Evolutionary conservation across 2,329 filamentous ascomycete genomes (phyloP).

Genomic region (Diaporthe ampelina): DNA sequence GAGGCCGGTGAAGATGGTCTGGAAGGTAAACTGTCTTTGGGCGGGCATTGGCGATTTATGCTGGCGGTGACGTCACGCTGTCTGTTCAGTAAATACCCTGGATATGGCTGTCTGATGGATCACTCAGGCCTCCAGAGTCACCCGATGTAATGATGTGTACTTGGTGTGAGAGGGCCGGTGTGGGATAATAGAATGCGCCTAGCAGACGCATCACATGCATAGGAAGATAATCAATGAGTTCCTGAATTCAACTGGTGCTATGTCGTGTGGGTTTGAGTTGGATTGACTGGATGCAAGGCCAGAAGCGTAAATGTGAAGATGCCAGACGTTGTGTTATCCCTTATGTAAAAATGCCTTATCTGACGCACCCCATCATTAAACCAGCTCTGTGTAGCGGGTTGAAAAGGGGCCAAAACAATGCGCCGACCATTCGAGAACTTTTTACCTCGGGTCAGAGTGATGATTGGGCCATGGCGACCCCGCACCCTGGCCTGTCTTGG

Average conservation of each 20-base stretch:
- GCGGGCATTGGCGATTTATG: constrained; percentile 17
- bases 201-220: neutral
- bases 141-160: neutral
- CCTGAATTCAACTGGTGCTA: neutral
- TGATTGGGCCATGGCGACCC: neutral
- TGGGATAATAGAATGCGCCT: neutral
- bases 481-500: constrained; percentile 3
- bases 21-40: neutral
- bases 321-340: neutral
- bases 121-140: neutral
- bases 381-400: too few relatives aligned
- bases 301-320: neutral
- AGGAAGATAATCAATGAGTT: neutral
- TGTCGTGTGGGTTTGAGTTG: neutral
- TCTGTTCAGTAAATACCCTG: neutral
- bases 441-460: neutral
- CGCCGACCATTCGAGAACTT: neutral
- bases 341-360: constrained; percentile 20
- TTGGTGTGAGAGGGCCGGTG: neutral
- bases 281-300: neutral
- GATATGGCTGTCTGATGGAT: neutral
- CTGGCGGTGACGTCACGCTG: constrained; percentile 19
- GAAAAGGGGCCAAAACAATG: neutral
- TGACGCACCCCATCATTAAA: constrained; percentile 15
- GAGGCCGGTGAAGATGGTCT: constrained; percentile 19